Evolutionary conservation across 108 stramenopile genomes (phyloP).

Genomic region (Skeletonema tropicum): DNA sequence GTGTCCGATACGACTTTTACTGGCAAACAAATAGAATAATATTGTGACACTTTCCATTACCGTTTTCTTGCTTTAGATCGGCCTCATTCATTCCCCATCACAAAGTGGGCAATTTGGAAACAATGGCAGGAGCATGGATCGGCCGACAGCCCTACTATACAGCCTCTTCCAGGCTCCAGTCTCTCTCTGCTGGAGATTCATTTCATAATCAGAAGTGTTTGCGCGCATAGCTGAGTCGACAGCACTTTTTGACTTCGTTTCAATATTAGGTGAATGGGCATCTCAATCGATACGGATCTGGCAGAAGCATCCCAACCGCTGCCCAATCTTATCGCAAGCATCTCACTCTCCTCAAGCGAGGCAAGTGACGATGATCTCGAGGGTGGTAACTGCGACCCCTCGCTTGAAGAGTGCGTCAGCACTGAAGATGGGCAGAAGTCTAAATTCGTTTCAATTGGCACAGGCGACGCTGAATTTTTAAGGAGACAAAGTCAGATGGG

Average conservation of each 20-base stretch:
- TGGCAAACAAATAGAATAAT: too few relatives aligned
- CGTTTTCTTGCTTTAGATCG: background rate
- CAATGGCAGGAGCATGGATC: too few relatives aligned
- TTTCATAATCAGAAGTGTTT: background rate
- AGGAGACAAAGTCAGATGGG: slow-evolving; percentile 1
- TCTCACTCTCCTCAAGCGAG: background rate
- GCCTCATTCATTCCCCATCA: background rate
- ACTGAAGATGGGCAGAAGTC: background rate
- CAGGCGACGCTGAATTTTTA: background rate
- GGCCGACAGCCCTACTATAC: too few relatives aligned
- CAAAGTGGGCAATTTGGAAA: background rate
- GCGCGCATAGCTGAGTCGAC: too few relatives aligned
- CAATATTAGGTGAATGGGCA: background rate
- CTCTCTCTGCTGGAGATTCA: too few relatives aligned
- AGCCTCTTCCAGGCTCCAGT: too few relatives aligned
- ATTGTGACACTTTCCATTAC: background rate
- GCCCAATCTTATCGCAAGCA: background rate
- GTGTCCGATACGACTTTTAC: background rate
- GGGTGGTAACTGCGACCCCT: background rate
- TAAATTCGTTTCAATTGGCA: background rate
- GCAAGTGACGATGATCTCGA: slow-evolving; percentile 1
- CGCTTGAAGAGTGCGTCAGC: background rate
- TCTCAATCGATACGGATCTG: background rate
- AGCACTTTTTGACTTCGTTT: too few relatives aligned
- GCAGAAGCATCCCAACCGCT: background rate